These are phyloP conservation scores for Acacia pycnantha DNA, from an alignment of 331 rosid species.

Conservation along the genomic window DNA sequence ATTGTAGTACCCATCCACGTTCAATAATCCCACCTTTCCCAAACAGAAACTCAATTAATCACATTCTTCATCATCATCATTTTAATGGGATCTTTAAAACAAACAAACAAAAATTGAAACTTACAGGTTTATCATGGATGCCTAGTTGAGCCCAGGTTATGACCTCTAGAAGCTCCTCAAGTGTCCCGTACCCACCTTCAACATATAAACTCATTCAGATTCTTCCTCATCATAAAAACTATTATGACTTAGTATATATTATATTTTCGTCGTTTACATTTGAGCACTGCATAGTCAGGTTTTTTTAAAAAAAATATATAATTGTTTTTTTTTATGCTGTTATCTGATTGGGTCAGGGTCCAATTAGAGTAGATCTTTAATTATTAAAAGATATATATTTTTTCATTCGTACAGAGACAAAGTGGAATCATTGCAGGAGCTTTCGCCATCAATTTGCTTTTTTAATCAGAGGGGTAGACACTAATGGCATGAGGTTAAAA, in stretches of 20 bases:
- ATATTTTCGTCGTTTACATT: no score
- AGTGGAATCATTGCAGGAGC: no score
- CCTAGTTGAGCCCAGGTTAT: constrained; percentile 90
- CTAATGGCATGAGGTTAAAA: no score
- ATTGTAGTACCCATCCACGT: constrained; percentile 80
- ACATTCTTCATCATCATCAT: neutral
- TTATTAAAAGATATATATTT: no score
- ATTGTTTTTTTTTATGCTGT: no score
- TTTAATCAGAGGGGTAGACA: no score
- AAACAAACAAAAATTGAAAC: neutral
- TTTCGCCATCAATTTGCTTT: no score
- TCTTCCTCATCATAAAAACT: neutral
- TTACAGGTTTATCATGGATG: constrained; percentile 80
- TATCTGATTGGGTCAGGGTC: no score
- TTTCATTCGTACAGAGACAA: no score
- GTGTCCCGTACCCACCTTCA: constrained; percentile 86
- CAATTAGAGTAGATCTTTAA: no score
- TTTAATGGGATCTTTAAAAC: neutral
- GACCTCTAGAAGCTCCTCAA: constrained; percentile 87
- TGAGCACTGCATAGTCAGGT: neutral
- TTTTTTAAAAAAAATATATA: no score
- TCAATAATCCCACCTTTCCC: constrained; percentile 71
- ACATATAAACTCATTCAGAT: neutral
- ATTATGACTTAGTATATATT: no score
- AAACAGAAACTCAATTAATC: neutral